Evolutionary conservation across 148 eudicot species (phyloP), one percentile per base, ranked within the genome.

Genomic region (Amaranthus hypochondriacus): DNA sequence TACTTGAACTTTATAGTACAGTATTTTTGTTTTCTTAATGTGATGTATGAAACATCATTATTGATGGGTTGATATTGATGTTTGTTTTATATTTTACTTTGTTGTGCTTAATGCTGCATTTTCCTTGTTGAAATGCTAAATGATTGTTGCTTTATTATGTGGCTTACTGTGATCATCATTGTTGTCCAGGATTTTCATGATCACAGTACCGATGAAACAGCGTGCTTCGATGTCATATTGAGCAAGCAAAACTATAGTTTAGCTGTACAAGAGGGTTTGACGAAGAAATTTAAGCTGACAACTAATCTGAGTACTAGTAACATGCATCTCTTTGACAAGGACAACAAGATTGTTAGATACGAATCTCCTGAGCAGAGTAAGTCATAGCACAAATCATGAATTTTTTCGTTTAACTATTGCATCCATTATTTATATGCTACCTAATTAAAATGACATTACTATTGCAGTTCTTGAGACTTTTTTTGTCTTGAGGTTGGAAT

Each of bases 281-380:
- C 86, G 69, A 91, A 93, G 87, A 93, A 85, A 72, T 91, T 93
- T 66, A 91, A 91, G 88, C 86, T 93, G 48, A 88, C 91, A 7
- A 85, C 88, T 61, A 68, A 89, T 28, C 83, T 93, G 70, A 84
- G 85, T 85, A 93, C 94, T 6, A 89, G 87, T 71, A 93, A 93
- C 84, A 93, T 93, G 98, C 98, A 93, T 78, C 87, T 93, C 9
- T 91, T 93, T 78, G 92, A 89, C 56, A 55, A 85, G 14, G 83
- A 85, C 44, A 93, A 93, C 74, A 81, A 83, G 72, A 90, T 93
- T 13, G 88, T 87, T 85, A 89, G 88, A 83, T 91, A 89, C 78
- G 90, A 87, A 58, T 75, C 81, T 64, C 87, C 97, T 65, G 98
- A 86, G 76, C 87, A 93, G 68, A 89, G 98, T 93, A 89, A 21